Evolutionary conservation across 2,329 filamentous ascomycete species (phyloP), one percentile per base, ranked within the genome.

Genomic region (Nigrospora osmanthi): DNA sequence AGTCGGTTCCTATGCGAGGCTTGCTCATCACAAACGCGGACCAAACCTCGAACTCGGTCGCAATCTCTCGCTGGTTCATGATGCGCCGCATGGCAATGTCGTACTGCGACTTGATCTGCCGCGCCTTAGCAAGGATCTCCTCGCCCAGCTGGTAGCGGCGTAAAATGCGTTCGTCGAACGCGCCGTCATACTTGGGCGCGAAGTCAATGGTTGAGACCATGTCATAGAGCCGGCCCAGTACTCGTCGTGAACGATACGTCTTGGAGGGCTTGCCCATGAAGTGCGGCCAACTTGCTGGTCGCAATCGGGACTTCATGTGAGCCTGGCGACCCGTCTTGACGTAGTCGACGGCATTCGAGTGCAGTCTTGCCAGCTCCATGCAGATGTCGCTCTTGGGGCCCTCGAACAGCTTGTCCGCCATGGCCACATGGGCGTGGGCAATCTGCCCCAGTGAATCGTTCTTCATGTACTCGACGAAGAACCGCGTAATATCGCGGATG

Each of bases 301-400:
- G 69, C 4, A 93, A 68, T 0, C 73, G 67, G 35, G 68, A 65
- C 7, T 71, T 69, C 70, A 95, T 85, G 16, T 74, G 66, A 0
- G 90, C 91, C 0, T 86, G 78, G 11, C 84, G 75, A 0, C 93
- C 93, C 1, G 88, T 91, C 67, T 98, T 98, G 38, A 87, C 83
- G 59, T 93, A 98, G 61, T 98, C 93, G 1, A 98, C 93, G 0
- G 93, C 91, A 54, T 83, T 81, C 0, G 93, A 97, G 61, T 98
- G 93, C 3, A 97, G 68, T 10, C 76, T 69, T 3, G 91, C 89
- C 5, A 97, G 72, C 42, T 81, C 69, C 0, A 93, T 64, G 77
- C 90, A 97, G 47, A 76, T 81, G 0, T 69, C 54, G 50, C 83
- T 73, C 52, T 81, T 83, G 1, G 91, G 81, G 0, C 89, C 87